These are phyloP conservation scores for Pythium oligandrum DNA, from an alignment of 352 stramenopile genomes.

Conservation along the genomic window DNA sequence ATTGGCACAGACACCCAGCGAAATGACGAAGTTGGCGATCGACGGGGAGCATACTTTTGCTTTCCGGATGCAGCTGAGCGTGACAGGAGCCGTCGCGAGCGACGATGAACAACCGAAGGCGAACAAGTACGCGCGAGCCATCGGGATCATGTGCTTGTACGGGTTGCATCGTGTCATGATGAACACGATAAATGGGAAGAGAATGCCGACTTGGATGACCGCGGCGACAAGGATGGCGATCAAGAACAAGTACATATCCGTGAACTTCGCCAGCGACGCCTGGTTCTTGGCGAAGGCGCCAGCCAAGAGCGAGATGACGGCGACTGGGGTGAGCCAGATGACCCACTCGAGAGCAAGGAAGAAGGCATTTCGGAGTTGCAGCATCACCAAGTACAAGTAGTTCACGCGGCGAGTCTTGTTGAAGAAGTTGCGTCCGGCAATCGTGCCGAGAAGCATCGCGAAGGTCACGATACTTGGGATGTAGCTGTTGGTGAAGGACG, in stretches of 20 bases:
- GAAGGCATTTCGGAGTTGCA: constrained; percentile 70
- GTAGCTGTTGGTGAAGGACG: constrained; percentile 38
- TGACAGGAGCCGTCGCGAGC: constrained; percentile 59
- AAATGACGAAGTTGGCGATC: constrained; percentile 72
- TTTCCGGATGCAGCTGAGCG: constrained; percentile 56
- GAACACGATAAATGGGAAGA: constrained; percentile 65
- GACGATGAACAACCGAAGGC: constrained; percentile 65
- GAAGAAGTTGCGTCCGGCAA: constrained; percentile 56
- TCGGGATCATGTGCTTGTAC: constrained; percentile 60
- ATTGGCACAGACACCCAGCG: constrained; percentile 59
- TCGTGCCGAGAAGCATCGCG: constrained; percentile 54
- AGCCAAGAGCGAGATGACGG: constrained; percentile 61
- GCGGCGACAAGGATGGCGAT: constrained; percentile 30
- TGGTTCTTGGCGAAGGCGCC: constrained; percentile 54
- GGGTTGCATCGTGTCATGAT: constrained; percentile 59
- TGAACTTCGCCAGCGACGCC: constrained; percentile 24
- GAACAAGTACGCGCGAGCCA: constrained; percentile 65
- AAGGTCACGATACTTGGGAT: constrained; percentile 66
- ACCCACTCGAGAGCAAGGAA: constrained; percentile 69
- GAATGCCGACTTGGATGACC: constrained; percentile 40
- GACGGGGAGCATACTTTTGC: constrained; percentile 62
- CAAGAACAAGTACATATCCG: constrained; percentile 50
- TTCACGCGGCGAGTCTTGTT: constrained; percentile 51
- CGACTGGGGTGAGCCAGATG: constrained; percentile 56
- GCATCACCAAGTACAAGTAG: constrained; percentile 58